Conservation (phyloP, 495 filamentous ascomycete species). For the Penicillium desertorum region DNA sequence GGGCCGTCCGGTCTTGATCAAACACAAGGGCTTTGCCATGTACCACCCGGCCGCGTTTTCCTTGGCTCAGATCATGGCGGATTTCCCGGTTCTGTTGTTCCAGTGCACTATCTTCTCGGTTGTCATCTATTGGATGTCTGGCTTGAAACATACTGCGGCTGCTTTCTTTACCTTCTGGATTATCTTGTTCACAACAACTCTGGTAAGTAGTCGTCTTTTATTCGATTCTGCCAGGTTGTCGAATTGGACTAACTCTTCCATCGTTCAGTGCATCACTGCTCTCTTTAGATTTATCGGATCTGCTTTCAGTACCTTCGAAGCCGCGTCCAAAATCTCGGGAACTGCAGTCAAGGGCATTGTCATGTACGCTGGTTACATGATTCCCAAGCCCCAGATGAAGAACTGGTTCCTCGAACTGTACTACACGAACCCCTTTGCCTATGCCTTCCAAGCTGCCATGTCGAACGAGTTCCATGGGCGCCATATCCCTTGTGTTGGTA, state of each 20-base stretch:
- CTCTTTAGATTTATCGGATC: conserved; percentile 52
- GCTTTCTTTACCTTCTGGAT: conserved; percentile 55
- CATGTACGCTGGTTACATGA: conserved; percentile 60
- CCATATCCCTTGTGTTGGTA: conserved; percentile 47
- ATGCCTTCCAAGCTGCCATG: conserved; percentile 66
- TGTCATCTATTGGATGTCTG: conserved; percentile 72
- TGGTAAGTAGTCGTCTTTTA: conserved; percentile 17
- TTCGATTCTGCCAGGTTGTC: background rate
- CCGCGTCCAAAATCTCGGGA: conserved; percentile 53
- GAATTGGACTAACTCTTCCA: conserved; percentile 7
- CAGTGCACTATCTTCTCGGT: conserved; percentile 65
- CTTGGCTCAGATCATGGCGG: conserved; percentile 65
- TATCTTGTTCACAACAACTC: conserved; percentile 38
- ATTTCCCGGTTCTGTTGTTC: conserved; percentile 62
- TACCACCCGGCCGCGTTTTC: conserved; percentile 71
- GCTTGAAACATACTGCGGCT: conserved; percentile 45
- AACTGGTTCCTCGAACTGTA: conserved; percentile 75
- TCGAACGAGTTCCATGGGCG: conserved; percentile 63
- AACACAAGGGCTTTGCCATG: conserved; percentile 72
- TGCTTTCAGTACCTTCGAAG: conserved; percentile 48
- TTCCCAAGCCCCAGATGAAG: conserved; percentile 64
- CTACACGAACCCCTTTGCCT: conserved; percentile 69
- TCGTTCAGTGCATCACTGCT: conserved; percentile 42
- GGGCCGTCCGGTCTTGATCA: conserved; percentile 66
- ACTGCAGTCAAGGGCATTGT: conserved; percentile 39